phyloP scores from a whole-genome alignment of 225 moss, liverwort and hornwort genomes.

The Pleurozium schreberi region DNA sequence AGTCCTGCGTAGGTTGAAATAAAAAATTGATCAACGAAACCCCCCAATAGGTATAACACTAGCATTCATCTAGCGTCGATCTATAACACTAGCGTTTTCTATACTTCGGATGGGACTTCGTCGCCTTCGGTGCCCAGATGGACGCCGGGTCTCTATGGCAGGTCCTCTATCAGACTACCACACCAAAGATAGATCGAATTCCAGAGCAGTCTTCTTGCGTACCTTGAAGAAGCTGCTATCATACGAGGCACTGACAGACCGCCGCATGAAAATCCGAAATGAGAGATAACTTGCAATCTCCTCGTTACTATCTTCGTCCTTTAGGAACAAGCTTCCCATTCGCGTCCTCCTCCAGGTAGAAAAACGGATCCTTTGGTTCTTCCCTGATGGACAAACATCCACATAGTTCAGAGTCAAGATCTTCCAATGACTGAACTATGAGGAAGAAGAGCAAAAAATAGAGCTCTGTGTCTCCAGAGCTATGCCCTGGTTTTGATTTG shows the following conservation, averaged over 20 bases:
- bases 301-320: slow-evolving; percentile 1
- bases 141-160: no score
- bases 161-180: no score
- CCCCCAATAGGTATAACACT: no score
- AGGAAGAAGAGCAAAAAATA: not conserved
- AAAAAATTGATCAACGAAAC: no score
- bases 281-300: not conserved
- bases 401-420: not conserved
- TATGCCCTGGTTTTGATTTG: slow-evolving; percentile 49
- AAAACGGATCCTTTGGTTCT: slow-evolving; percentile 65
- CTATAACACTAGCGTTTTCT: no score
- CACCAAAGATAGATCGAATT: no score
- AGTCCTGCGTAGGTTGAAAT: no score
- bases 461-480: not conserved
- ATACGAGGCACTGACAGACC: not conserved
- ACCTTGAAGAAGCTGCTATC: not conserved
- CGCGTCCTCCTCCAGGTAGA: slow-evolving; percentile 50
- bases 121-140: no score
- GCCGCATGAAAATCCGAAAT: not conserved
- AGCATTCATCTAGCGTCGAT: no score
- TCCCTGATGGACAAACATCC: slow-evolving; percentile 29
- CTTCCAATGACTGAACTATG: not conserved
- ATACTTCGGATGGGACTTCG: no score
- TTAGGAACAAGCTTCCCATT: slow-evolving; percentile 29
- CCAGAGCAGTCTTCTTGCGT: no score